Evolutionary conservation across 768 basidiomycete species (phyloP).

Genomic region (Trametes punicea): DNA sequence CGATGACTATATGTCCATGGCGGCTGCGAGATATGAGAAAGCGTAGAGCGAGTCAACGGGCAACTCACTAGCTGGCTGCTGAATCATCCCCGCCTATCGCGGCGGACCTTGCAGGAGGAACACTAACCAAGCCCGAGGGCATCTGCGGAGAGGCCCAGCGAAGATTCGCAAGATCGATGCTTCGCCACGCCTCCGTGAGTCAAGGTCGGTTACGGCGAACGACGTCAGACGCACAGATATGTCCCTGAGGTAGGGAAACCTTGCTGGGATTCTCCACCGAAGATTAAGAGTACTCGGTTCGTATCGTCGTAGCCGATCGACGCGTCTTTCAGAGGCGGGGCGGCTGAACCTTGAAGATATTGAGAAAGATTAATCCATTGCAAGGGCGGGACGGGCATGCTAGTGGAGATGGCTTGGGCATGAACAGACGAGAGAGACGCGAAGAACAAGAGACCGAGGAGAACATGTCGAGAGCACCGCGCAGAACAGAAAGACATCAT

Average conservation of each 20-base stretch:
- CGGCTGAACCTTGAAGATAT: slow-evolving; percentile 51
- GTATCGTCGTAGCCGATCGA: slow-evolving; percentile 54
- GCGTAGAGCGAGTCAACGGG: slow-evolving; percentile 1
- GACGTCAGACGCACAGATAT: slow-evolving; percentile 50
- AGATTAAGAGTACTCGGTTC: slow-evolving; percentile 61
- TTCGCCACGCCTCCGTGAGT: slow-evolving; percentile 27
- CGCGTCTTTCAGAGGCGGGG: slow-evolving; percentile 67
- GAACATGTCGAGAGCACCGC: slow-evolving; percentile 14
- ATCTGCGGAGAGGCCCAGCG: slow-evolving; percentile 59
- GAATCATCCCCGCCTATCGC: slow-evolving; percentile 65
- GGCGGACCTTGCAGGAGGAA: slow-evolving; percentile 62
- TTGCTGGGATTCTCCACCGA: slow-evolving; percentile 70
- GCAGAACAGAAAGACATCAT: slow-evolving; percentile 17
- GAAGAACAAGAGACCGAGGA: slow-evolving; percentile 25
- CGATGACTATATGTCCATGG: slow-evolving; percentile 68
- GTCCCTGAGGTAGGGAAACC: slow-evolving; percentile 61
- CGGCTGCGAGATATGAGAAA: slow-evolving; percentile 45
- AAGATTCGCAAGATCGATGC: slow-evolving; percentile 60
- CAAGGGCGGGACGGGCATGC: slow-evolving; percentile 55
- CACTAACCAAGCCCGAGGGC: slow-evolving; percentile 41
- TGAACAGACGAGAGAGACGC: slow-evolving; percentile 26
- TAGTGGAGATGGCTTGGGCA: slow-evolving; percentile 51
- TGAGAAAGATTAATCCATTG: slow-evolving; percentile 69
- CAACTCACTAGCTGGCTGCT: slow-evolving; percentile 78
- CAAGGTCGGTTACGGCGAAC: background rate